Evolutionary conservation across 2,329 filamentous ascomycete species (phyloP).

Genomic region (Alternaria postmessia): DNA sequence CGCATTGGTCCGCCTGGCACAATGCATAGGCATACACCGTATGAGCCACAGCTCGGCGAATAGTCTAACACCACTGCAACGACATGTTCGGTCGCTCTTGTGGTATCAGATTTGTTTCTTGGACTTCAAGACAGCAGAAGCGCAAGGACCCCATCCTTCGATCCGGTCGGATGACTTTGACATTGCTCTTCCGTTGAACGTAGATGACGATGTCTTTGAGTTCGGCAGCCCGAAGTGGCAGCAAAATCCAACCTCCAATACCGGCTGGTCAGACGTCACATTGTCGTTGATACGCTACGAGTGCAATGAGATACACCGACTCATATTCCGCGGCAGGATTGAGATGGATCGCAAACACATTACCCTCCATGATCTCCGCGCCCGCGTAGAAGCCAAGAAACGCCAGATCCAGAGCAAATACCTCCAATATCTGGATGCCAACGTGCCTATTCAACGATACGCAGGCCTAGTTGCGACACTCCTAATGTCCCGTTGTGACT

Average conservation of each 20-base stretch:
- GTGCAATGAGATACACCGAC: constrained; percentile 49
- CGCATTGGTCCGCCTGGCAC: constrained; percentile 48
- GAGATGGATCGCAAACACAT: constrained; percentile 50
- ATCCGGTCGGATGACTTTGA: constrained; percentile 50
- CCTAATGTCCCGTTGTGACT: constrained; percentile 51
- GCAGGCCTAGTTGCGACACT: constrained; percentile 50
- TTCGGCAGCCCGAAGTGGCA: constrained; percentile 48
- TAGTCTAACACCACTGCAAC: constrained; percentile 46
- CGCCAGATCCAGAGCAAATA: constrained; percentile 47
- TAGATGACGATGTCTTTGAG: constrained; percentile 51
- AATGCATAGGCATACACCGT: constrained; percentile 51
- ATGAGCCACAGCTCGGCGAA: constrained; percentile 45
- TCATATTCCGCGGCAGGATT: constrained; percentile 49
- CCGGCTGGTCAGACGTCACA: constrained; percentile 48
- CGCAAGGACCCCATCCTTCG: constrained; percentile 49
- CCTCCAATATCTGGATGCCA: constrained; percentile 44
- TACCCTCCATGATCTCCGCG: constrained; percentile 47
- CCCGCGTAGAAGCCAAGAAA: constrained; percentile 46
- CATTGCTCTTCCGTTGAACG: constrained; percentile 47
- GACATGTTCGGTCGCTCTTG: constrained; percentile 47
- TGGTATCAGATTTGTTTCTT: constrained; percentile 52
- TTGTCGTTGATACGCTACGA: constrained; percentile 49
- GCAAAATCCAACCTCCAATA: constrained; percentile 40
- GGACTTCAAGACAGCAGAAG: constrained; percentile 51
- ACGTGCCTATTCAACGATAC: constrained; percentile 46